Evolutionary conservation across 306 rosid species (phyloP).

Genomic region (Acacia melanoxylon): DNA sequence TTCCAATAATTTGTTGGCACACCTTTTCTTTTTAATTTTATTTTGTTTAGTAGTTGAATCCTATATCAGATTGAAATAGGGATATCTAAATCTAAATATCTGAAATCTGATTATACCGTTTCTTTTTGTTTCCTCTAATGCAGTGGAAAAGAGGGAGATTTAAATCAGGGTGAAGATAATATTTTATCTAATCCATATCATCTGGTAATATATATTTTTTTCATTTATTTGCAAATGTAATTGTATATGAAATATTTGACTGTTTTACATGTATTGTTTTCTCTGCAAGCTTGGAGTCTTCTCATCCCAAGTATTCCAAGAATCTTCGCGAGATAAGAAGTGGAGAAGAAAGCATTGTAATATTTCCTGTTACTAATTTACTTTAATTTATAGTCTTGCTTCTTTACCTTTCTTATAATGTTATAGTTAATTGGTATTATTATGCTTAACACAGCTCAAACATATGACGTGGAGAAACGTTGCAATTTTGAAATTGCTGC

Average conservation of each 20-base stretch:
- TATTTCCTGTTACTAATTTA: slow-evolving; percentile 30
- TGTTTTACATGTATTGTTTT: slow-evolving; percentile 28
- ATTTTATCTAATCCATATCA: slow-evolving; percentile 94
- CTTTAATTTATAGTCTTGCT: slow-evolving; percentile 10
- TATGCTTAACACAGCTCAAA: slow-evolving; percentile 61
- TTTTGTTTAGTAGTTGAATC: slow-evolving; percentile 5
- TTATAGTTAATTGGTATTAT: slow-evolving; percentile 27
- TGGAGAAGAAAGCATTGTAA: slow-evolving; percentile 92
- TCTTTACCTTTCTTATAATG: neutral
- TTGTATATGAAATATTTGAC: neutral
- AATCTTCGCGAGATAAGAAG: slow-evolving; percentile 78
- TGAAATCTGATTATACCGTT: slow-evolving; percentile 15
- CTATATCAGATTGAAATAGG: slow-evolving; percentile 25
- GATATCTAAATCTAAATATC: slow-evolving; percentile 1
- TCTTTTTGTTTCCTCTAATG: slow-evolving; percentile 28
- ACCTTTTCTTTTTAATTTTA: slow-evolving; percentile 14
- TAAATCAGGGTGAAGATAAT: slow-evolving; percentile 78
- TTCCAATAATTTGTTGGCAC: neutral
- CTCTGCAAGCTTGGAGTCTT: slow-evolving; percentile 93
- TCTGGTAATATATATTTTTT: slow-evolving; percentile 57
- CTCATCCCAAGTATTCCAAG: slow-evolving; percentile 99
- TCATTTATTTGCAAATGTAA: slow-evolving; percentile 2
- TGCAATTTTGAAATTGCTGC: slow-evolving; percentile 94
- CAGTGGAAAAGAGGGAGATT: slow-evolving; percentile 91
- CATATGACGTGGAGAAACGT: slow-evolving; percentile 91